These are phyloP conservation scores for Nepenthes gracilis DNA, from an alignment of 148 eudicot genomes.

Conservation along the genomic window DNA sequence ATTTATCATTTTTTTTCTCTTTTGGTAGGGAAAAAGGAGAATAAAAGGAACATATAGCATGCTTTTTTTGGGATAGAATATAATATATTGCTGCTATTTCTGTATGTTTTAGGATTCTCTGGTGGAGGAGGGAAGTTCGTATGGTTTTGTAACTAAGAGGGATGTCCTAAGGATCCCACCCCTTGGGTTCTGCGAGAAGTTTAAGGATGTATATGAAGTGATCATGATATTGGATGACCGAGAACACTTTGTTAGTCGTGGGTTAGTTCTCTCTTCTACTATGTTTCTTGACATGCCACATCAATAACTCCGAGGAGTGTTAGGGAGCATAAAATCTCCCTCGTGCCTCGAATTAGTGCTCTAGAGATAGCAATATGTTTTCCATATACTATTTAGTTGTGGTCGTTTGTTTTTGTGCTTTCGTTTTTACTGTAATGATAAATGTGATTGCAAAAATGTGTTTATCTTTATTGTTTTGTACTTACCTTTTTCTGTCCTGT, in stretches of 20 bases:
- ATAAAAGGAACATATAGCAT: neutral
- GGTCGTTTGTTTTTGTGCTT: too few species aligned
- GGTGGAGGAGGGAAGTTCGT: slow-evolving; percentile 14
- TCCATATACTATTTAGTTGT: too few species aligned
- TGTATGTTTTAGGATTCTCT: slow-evolving; percentile 26
- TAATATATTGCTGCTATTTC: too few species aligned
- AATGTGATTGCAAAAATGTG: too few species aligned
- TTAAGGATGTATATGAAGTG: slow-evolving; percentile 66
- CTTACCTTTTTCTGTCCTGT: too few species aligned
- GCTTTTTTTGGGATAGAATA: neutral
- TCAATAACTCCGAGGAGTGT: neutral
- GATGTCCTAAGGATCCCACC: slow-evolving; percentile 60
- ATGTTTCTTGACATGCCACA: neutral
- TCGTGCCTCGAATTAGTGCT: too few species aligned
- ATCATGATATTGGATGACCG: slow-evolving; percentile 73
- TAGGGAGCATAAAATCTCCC: too few species aligned
- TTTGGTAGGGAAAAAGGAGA: too few species aligned
- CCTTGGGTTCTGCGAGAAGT: slow-evolving; percentile 54
- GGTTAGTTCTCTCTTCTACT: slow-evolving; percentile 36
- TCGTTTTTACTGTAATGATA: too few species aligned
- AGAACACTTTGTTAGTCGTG: slow-evolving; percentile 63
- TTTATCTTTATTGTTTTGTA: too few species aligned
- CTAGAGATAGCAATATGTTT: too few species aligned
- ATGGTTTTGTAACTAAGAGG: slow-evolving; percentile 16
- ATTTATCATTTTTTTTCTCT: too few species aligned